Evolutionary conservation across 1,284 basidiomycete species (phyloP).

Genomic region (Amylostereum chailletii): DNA sequence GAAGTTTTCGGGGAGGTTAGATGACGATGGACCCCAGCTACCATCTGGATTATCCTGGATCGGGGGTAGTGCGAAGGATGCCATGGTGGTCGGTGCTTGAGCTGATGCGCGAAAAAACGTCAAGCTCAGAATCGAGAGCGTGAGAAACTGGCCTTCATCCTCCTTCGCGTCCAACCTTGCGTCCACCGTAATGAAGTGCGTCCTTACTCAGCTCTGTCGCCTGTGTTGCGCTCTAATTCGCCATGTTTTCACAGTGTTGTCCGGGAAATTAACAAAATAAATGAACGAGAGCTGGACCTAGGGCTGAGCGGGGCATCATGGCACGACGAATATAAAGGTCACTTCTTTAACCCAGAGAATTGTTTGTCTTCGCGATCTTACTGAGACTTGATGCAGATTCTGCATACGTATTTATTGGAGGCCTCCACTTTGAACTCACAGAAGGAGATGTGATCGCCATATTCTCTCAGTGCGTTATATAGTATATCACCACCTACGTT

Average conservation of each 20-base stretch:
- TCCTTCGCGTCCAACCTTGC: background rate
- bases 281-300: conserved; percentile 85
- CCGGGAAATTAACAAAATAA: conserved; percentile 89
- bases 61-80: conserved; percentile 67
- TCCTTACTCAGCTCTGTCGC: conserved; percentile 11
- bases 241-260: conserved; percentile 57
- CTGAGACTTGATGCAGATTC: conserved; percentile 51
- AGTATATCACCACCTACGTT: background rate
- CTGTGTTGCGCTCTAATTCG: conserved; percentile 1
- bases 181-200: conserved; percentile 55
- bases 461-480: conserved; percentile 83
- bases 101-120: background rate
- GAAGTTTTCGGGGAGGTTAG: conserved; percentile 69
- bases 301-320: conserved; percentile 75
- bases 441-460: conserved; percentile 98
- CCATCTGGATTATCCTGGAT: conserved; percentile 79
- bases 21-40: conserved; percentile 74
- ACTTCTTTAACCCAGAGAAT: conserved; percentile 11
- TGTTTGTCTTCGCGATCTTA: background rate
- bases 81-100: conserved; percentile 32
- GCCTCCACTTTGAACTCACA: conserved; percentile 79
- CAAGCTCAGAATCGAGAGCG: conserved; percentile 2
- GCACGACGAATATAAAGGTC: conserved; percentile 94
- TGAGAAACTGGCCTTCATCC: conserved; percentile 7
- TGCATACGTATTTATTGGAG: conserved; percentile 91